A percentile compares a stretch with the other conserved stretches of the same genome.
These are phyloP conservation scores for Ganoderma sp. DNA, from an alignment of 1,284 basidiomycete genomes.

Conservation along the genomic window DNA sequence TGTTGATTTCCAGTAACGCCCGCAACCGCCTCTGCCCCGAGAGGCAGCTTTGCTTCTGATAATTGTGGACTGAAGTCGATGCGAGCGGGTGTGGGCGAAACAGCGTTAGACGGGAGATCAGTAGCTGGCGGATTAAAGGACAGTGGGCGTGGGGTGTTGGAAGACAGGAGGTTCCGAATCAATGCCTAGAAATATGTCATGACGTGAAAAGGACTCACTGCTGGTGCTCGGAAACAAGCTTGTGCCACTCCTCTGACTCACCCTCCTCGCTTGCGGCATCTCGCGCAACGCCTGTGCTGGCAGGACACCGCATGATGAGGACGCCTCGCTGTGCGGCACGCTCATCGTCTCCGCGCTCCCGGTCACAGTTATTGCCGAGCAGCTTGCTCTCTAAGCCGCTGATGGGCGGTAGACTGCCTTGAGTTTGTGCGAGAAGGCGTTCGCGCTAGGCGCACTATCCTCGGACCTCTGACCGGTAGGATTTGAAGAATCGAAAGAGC, in stretches of 20 bases:
- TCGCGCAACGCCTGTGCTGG: constrained; percentile 41
- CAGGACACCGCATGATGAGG: constrained; percentile 53
- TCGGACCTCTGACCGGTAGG: constrained; percentile 47
- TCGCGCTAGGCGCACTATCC: constrained; percentile 62
- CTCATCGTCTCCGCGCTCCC: constrained; percentile 41
- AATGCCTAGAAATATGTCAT: neutral
- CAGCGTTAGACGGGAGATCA: constrained; percentile 28
- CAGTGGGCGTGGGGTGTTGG: constrained; percentile 32
- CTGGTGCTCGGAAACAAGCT: constrained; percentile 72
- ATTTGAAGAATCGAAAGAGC: constrained; percentile 56
- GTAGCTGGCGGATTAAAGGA: constrained; percentile 42
- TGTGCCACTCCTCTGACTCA: constrained; percentile 70
- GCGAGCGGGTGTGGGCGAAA: constrained; percentile 47
- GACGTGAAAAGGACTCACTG: constrained; percentile 49
- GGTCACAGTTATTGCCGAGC: constrained; percentile 63
- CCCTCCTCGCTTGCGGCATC: constrained; percentile 51
- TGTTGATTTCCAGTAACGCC: constrained; percentile 16
- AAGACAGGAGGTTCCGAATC: constrained; percentile 27
- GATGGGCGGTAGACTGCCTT: constrained; percentile 83
- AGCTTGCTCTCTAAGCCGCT: constrained; percentile 75
- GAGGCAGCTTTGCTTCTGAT: constrained; percentile 32
- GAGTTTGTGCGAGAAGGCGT: constrained; percentile 75
- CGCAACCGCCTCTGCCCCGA: constrained; percentile 28
- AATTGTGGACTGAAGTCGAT: constrained; percentile 65
- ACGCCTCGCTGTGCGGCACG: constrained; percentile 45